Conservation (phyloP, 495 filamentous ascomycete species). For the Talaromyces wortmannii region DNA sequence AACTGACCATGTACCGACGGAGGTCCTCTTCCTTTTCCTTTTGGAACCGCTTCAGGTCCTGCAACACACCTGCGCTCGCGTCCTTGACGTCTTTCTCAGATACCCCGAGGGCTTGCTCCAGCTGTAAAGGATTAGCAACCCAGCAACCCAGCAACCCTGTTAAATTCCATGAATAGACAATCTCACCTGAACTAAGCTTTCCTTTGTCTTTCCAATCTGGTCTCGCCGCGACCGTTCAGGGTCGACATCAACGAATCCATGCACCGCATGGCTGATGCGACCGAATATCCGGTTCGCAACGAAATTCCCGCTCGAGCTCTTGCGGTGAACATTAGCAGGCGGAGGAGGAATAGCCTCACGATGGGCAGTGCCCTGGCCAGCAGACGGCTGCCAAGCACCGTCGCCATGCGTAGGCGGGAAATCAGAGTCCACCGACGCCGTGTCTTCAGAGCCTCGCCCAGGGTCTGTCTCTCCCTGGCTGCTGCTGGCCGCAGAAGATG, state of each 20-base stretch:
- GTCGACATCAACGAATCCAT: slow-evolving; percentile 93
- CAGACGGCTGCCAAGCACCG: slow-evolving; percentile 50
- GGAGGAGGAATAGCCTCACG: slow-evolving; percentile 23
- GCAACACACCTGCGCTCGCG: slow-evolving; percentile 75
- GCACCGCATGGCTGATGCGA: slow-evolving; percentile 85
- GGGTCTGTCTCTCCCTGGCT: slow-evolving; percentile 33
- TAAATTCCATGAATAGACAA: background rate
- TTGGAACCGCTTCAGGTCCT: slow-evolving; percentile 89
- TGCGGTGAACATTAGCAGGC: slow-evolving; percentile 45
- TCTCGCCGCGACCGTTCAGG: slow-evolving; percentile 88
- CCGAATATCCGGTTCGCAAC: slow-evolving; percentile 93
- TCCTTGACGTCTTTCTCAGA: slow-evolving; percentile 87
- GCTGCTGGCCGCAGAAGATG: slow-evolving; percentile 43
- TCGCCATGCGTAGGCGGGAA: slow-evolving; percentile 88
- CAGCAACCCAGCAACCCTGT: background rate
- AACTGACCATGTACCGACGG: slow-evolving; percentile 85
- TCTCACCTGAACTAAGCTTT: slow-evolving; percentile 56
- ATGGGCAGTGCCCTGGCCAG: slow-evolving; percentile 30
- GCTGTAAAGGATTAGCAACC: slow-evolving; percentile 36
- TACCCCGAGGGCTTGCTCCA: slow-evolving; percentile 83
- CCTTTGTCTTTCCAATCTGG: slow-evolving; percentile 89
- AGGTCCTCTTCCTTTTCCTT: slow-evolving; percentile 90
- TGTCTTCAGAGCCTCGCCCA: slow-evolving; percentile 50
- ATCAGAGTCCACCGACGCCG: slow-evolving; percentile 84
- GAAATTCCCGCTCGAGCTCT: slow-evolving; percentile 69